Evolutionary conservation across 176 grass and related monocot species (phyloP).

Genomic region (Phoenix dactylifera): DNA sequence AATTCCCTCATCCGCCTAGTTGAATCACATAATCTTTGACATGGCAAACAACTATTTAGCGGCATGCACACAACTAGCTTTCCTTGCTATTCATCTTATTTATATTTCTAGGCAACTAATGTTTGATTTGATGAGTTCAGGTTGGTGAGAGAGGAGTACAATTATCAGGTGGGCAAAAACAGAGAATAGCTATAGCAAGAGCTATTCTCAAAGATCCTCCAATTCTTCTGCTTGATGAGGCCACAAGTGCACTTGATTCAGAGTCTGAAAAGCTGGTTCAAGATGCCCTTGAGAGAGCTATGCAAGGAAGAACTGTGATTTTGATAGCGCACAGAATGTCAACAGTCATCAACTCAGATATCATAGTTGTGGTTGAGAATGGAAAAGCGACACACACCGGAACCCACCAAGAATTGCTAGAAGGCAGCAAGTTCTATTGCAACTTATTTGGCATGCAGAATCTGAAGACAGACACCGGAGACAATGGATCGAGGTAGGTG

Average conservation of each 20-base stretch:
- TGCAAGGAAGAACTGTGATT: constrained; percentile 55
- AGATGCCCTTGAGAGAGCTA: constrained; percentile 41
- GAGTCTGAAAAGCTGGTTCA: constrained; percentile 61
- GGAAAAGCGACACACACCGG: constrained; percentile 45
- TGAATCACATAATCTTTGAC: too few relatives aligned
- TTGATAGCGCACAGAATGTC: constrained; percentile 55
- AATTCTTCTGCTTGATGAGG: constrained; percentile 64
- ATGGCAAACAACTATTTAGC: too few relatives aligned
- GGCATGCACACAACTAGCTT: too few relatives aligned
- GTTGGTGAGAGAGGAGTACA: constrained; percentile 50
- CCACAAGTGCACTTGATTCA: constrained; percentile 65
- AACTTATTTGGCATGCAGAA: constrained; percentile 44
- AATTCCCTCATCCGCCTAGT: too few relatives aligned
- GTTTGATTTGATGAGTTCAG: constrained; percentile 18
- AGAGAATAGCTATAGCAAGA: constrained; percentile 54
- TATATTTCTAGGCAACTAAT: too few relatives aligned
- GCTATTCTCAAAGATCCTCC: constrained; percentile 54
- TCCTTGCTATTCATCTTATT: too few relatives aligned
- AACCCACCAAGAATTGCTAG: constrained; percentile 37
- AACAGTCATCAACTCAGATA: constrained; percentile 46
- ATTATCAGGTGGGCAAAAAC: constrained; percentile 62
- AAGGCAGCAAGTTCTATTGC: constrained; percentile 38
- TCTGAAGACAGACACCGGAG: constrained; percentile 23
- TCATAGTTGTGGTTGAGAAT: constrained; percentile 47
- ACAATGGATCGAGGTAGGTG: constrained; percentile 28